Evolutionary conservation across 2,329 filamentous ascomycete species (phyloP), one percentile per base, ranked within the genome.

Genomic region (Nothopassalora personata): DNA sequence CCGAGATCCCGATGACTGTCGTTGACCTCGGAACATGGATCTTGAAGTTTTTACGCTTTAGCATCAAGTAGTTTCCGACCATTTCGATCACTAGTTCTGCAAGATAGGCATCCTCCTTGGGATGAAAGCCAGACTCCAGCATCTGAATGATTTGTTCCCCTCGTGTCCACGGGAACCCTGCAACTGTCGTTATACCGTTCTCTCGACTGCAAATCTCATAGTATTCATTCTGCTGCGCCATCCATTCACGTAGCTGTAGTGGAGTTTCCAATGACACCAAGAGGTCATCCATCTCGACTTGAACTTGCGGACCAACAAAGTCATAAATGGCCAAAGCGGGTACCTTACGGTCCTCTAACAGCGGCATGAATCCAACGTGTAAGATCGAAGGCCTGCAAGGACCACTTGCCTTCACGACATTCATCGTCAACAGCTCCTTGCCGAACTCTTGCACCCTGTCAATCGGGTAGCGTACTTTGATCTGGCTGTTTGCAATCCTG

Each of bases 361-460:
- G 83, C 0, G 86, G 83, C 1, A 93, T 79, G 53, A 91, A 85
- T 30, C 89, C 86, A 0, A 82, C 74, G 66, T 91, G 89, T 0
- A 92, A 74, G 0, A 77, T 75, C 0, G 86, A 83, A 0, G 83
- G 73, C 11, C 70, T 77, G 3, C 83, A 75, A 2, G 77, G 72
- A 0, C 73, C 72, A 0, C 82, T 81, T 7, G 74, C 72, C 4
- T 76, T 78, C 4, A 81, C 76, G 5, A 91, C 78, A 63, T 91
- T 87, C 27, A 92, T 62, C 46, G 83, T 76, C 71, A 56, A 60
- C 61, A 7, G 83, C 79, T 45, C 59, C 7, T 43, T 18, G n/a
- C n/a, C 39, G 39, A n/a, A 43, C 13, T 43, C 1, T 6, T 18
- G 13, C 4, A 43, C 13, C 13, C n/a, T 18, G 18, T 43, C 13